A percentile compares a stretch with the other conserved stretches of the same genome.
These are phyloP conservation scores for Candida orba DNA, from an alignment of 805 yeast species.

Conservation along the genomic window DNA sequence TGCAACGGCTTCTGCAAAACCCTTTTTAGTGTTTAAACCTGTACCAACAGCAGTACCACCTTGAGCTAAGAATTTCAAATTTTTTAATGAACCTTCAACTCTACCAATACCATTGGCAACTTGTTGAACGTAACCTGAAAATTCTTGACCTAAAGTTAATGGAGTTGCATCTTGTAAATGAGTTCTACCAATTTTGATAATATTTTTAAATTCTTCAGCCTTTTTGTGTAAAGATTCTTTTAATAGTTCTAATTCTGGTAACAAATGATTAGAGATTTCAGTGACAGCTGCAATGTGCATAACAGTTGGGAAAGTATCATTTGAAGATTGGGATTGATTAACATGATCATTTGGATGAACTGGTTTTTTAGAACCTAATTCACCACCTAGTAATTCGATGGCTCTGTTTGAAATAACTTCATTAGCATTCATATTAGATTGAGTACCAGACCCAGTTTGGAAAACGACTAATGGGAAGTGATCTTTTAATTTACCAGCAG, in stretches of 20 bases:
- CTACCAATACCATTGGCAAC: conserved; percentile 84
- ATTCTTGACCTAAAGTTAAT: conserved; percentile 95
- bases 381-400: conserved; percentile 90
- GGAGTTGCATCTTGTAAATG: conserved; percentile 99
- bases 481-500: conserved; percentile 83
- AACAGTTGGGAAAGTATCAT: conserved; percentile 98
- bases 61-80: conserved; percentile 82
- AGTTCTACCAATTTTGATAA: conserved; percentile 98
- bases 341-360: conserved; percentile 99
- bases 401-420: conserved; percentile 99
- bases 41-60: conserved; percentile 99
- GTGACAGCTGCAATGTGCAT: conserved; percentile 99
- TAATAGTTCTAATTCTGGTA: conserved; percentile 75
- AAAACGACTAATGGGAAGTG: conserved; percentile 97
- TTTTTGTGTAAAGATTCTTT: conserved; percentile 74
- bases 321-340: conserved; percentile 97
- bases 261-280: conserved; percentile 65
- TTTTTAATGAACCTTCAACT: conserved; percentile 69
- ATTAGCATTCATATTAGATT: conserved; percentile 97
- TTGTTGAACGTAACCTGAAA: conserved; percentile 94
- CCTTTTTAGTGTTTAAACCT: conserved; percentile 89
- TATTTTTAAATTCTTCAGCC: conserved; percentile 75
- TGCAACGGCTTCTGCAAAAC: conserved; percentile 85
- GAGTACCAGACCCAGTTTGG: conserved; percentile 99
- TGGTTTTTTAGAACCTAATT: conserved; percentile 83